Conservation (phyloP, 768 basidiomycete species). For the Trichaptum fuscoviolaceum region DNA sequence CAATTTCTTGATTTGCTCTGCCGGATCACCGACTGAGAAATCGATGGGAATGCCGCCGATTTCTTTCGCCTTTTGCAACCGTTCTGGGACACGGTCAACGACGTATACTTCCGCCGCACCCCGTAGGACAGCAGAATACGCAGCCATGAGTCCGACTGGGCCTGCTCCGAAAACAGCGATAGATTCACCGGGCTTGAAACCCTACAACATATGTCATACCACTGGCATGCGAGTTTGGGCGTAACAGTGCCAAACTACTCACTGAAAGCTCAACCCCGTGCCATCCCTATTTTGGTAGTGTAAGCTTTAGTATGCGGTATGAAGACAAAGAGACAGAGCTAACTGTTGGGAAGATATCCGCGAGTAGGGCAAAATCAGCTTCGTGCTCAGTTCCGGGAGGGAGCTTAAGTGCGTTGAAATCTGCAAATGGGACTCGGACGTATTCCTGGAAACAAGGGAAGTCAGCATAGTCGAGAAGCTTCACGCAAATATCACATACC, state of each 20-base stretch:
- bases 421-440: conserved; percentile 50
- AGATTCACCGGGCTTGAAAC: conserved; percentile 48
- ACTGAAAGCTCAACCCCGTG: conserved; percentile 47
- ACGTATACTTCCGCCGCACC: conserved; percentile 51
- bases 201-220: conserved; percentile 20
- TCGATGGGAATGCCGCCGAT: conserved; percentile 49
- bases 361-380: conserved; percentile 49
- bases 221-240: neutral
- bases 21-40: conserved; percentile 42
- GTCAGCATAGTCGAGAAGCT: neutral
- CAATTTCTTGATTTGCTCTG: conserved; percentile 39
- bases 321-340: conserved; percentile 11
- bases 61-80: conserved; percentile 45
- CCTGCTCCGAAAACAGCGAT: conserved; percentile 50
- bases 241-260: conserved; percentile 9
- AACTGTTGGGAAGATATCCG: conserved; percentile 54
- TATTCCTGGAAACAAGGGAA: conserved; percentile 35
- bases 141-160: conserved; percentile 53
- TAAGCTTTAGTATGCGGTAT: neutral
- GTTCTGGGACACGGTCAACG: conserved; percentile 50
- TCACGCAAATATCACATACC: conserved; percentile 21
- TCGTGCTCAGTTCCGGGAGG: conserved; percentile 50
- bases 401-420: conserved; percentile 49
- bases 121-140: conserved; percentile 46
- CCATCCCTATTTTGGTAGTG: conserved; percentile 35